Percentiles rank a stretch among this genome's conserved stretches.
Evolutionary conservation across 805 yeast species (phyloP).

Genomic region (Myxozyma udenii): DNA sequence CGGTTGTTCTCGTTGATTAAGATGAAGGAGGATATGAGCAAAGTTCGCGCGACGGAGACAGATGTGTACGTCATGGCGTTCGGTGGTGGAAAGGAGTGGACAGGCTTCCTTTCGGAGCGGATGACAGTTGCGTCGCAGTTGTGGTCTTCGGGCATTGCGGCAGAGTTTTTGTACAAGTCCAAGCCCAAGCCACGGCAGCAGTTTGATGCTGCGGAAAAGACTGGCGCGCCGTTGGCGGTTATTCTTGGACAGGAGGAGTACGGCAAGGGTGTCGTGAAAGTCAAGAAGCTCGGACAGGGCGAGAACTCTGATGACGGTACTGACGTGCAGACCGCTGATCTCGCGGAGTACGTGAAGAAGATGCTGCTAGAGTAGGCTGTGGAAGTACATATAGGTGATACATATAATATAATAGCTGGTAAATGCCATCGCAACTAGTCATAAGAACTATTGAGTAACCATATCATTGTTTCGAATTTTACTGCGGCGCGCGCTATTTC

Average conservation of each 20-base stretch:
- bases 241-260: conserved; percentile 95
- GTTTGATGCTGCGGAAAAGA: conserved; percentile 94
- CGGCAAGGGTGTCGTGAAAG: conserved; percentile 73
- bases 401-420: background rate
- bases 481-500: no score
- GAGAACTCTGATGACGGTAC: conserved; percentile 86
- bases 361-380: background rate
- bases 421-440: background rate
- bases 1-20: conserved; percentile 86
- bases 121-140: conserved; percentile 77
- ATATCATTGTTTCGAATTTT: no score
- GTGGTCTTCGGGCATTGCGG: conserved; percentile 85
- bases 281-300: conserved; percentile 86
- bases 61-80: conserved; percentile 96
- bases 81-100: conserved; percentile 97
- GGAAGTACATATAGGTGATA: background rate
- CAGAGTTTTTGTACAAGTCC: conserved; percentile 87
- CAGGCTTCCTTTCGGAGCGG: conserved; percentile 86
- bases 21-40: conserved; percentile 63
- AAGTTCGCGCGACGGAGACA: conserved; percentile 78
- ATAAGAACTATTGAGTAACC: background rate
- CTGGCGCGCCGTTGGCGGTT: conserved; percentile 86
- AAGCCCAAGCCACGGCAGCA: conserved; percentile 95
- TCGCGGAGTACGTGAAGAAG: conserved; percentile 13
- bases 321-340: conserved; percentile 15